A percentile compares a stretch with the other conserved stretches of the same genome.
Evolutionary conservation across 768 basidiomycete genomes (phyloP).

Genomic region (Baorangia bicolor): DNA sequence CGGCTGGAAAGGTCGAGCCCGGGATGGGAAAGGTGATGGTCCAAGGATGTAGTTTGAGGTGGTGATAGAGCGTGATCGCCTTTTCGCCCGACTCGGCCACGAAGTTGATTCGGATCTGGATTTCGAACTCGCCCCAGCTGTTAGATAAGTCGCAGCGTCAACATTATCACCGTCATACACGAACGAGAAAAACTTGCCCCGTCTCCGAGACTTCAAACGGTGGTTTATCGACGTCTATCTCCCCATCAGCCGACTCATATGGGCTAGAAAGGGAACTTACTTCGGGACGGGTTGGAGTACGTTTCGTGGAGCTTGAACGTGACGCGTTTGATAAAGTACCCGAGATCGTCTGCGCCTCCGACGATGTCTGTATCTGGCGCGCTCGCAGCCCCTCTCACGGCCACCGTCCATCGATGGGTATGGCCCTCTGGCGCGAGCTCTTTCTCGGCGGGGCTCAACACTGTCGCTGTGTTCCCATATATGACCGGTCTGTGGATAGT

Average conservation of each 20-base stretch:
- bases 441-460: slow-evolving; percentile 73
- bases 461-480: slow-evolving; percentile 90
- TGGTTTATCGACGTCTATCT: slow-evolving; percentile 81
- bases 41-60: slow-evolving; percentile 96
- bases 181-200: slow-evolving; percentile 50
- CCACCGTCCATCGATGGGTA: slow-evolving; percentile 96
- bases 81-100: slow-evolving; percentile 90
- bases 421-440: slow-evolving; percentile 63
- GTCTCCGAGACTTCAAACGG: slow-evolving; percentile 97
- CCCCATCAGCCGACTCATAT: not conserved
- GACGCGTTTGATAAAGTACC: slow-evolving; percentile 92
- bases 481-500: slow-evolving; percentile 89
- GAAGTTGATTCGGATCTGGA: slow-evolving; percentile 90
- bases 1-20: slow-evolving; percentile 33
- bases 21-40: slow-evolving; percentile 37
- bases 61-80: slow-evolving; percentile 82
- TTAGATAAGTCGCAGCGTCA: not conserved
- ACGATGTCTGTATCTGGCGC: slow-evolving; percentile 70
- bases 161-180: not conserved
- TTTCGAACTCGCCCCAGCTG: slow-evolving; percentile 99
- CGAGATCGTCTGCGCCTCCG: slow-evolving; percentile 87
- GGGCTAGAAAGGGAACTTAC: slow-evolving; percentile 45
- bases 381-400: slow-evolving; percentile 85
- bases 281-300: slow-evolving; percentile 85
- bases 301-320: slow-evolving; percentile 98